phyloP scores from a whole-genome alignment of 2,329 filamentous ascomycete species.

The Fusarium hostae region DNA sequence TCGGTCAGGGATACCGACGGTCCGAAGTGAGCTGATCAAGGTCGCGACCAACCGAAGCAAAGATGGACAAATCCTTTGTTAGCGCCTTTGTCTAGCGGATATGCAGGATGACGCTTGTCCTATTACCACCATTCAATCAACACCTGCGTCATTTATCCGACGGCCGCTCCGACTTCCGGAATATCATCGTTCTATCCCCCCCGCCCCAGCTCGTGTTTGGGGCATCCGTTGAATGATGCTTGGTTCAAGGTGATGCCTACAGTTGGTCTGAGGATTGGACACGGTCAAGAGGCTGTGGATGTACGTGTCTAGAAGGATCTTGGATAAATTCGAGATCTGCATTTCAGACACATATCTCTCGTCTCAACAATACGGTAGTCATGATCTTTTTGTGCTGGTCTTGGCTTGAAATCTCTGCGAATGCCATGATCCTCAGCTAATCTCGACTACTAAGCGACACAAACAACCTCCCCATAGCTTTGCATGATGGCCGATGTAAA shows the following conservation, averaged over 20 bases:
- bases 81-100: background rate
- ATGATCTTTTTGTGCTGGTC: background rate
- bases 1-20: slow-evolving; percentile 38
- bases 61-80: slow-evolving; percentile 8
- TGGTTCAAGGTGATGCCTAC: background rate
- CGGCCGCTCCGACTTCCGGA: slow-evolving; percentile 42
- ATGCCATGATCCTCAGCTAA: background rate
- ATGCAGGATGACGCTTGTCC: slow-evolving; percentile 3
- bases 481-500: background rate
- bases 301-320: background rate
- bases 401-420: background rate
- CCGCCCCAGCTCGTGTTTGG: background rate
- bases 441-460: background rate
- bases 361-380: background rate
- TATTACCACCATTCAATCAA: background rate
- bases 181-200: slow-evolving; percentile 39
- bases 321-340: background rate
- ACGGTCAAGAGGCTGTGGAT: background rate
- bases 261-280: background rate
- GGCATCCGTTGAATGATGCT: background rate
- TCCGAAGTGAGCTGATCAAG: slow-evolving; percentile 32
- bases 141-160: slow-evolving; percentile 42
- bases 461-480: background rate
- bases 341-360: background rate
- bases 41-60: slow-evolving; percentile 42